A percentile compares a stretch with the other conserved stretches of the same genome.
Conservation (phyloP, 2,329 filamentous ascomycete genomes). For the Magnaporthiopsis poae region DNA sequence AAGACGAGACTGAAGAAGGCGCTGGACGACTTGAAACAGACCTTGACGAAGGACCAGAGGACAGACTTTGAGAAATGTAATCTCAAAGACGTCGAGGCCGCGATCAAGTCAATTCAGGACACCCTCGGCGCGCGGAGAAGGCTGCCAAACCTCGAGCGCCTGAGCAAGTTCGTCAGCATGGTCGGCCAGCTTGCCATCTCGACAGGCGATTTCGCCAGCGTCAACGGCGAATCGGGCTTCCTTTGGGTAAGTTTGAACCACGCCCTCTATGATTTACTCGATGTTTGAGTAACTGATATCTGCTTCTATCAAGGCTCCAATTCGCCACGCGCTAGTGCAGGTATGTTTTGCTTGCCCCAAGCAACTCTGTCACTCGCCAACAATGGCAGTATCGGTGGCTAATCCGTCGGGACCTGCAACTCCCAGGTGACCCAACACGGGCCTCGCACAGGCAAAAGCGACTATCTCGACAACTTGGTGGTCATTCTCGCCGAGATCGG, state of each 20-base stretch:
- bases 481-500: not conserved
- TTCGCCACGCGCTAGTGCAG: not conserved
- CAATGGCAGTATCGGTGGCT: too few species aligned
- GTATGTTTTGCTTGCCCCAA: not conserved
- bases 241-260: too few species aligned
- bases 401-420: too few species aligned
- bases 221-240: not conserved
- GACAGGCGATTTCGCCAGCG: not conserved
- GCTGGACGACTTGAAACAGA: not conserved
- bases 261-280: not conserved
- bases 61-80: not conserved
- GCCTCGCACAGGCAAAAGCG: not conserved
- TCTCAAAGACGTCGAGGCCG: not conserved
- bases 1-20: not conserved
- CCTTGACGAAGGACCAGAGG: not conserved
- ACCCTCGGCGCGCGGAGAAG: not conserved
- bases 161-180: not conserved
- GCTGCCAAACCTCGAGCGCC: not conserved
- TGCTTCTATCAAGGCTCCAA: not conserved
- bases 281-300: not conserved
- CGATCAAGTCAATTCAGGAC: not conserved
- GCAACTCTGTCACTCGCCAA: too few species aligned
- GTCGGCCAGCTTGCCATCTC: not conserved
- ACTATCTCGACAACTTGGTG: not conserved
- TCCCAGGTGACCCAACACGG: too few species aligned